Conservation (phyloP, 768 basidiomycete genomes). For the Russula emetica region DNA sequence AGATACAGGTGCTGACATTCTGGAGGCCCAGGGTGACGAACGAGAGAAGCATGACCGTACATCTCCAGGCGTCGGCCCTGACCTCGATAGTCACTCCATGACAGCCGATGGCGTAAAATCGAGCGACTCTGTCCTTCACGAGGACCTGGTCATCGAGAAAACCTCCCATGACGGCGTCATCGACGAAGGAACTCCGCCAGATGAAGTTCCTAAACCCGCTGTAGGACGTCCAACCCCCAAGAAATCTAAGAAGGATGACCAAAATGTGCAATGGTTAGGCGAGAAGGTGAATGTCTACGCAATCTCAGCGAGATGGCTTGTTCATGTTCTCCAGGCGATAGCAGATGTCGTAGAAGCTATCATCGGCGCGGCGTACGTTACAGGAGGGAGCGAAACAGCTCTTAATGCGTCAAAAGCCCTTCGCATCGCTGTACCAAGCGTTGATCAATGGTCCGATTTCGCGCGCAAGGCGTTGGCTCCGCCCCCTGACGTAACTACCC, state of each 20-base stretch:
- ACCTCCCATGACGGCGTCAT: not conserved
- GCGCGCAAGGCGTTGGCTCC: slow-evolving; percentile 43
- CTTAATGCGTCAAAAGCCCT: slow-evolving; percentile 61
- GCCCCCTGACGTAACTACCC: slow-evolving; percentile 43
- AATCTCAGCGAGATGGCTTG: slow-evolving; percentile 7
- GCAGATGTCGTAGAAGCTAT: slow-evolving; percentile 86
- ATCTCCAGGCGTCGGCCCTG: not conserved
- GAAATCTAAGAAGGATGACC: slow-evolving; percentile 35
- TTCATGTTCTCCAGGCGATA: slow-evolving; percentile 47
- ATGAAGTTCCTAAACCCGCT: slow-evolving; percentile 6
- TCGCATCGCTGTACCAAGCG: slow-evolving; percentile 56
- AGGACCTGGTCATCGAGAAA: not conserved
- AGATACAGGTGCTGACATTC: not conserved
- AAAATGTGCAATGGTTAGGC: slow-evolving; percentile 54
- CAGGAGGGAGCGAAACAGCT: slow-evolving; percentile 64
- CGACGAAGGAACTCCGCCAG: not conserved
- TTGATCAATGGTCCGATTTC: slow-evolving; percentile 74
- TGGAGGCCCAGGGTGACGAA: not conserved
- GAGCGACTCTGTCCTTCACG: not conserved
- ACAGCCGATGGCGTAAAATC: not conserved
- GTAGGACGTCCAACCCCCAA: slow-evolving; percentile 2
- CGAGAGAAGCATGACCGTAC: slow-evolving; percentile 3
- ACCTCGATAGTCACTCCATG: not conserved
- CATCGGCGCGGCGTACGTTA: slow-evolving; percentile 75
- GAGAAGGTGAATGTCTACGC: slow-evolving; percentile 58